A percentile compares a stretch with the other conserved stretches of the same genome.
Evolutionary conservation across 805 yeast species (phyloP).

Genomic region (Kodamaea neixiangensis): DNA sequence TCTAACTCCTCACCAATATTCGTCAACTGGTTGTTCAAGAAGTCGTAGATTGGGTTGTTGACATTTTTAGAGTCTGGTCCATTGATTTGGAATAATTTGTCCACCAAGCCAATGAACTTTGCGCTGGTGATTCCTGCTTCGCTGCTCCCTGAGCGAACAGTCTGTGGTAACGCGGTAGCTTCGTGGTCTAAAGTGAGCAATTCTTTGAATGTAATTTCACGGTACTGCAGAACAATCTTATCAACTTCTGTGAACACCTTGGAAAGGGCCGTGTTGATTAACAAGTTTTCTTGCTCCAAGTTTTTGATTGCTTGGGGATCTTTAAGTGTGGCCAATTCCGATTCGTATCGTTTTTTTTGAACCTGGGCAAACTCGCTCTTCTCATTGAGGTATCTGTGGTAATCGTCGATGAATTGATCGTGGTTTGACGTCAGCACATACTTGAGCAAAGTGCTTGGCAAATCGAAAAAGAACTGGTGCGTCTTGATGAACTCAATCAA

Average conservation of each 20-base stretch:
- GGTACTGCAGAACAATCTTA: conserved; percentile 34
- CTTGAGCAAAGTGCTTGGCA: conserved; percentile 33
- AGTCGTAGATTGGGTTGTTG: conserved; percentile 35
- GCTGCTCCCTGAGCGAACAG: conserved; percentile 9
- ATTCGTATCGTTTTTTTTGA: conserved; percentile 14
- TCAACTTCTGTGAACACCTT: conserved; percentile 36
- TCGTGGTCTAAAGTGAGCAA: conserved; percentile 42
- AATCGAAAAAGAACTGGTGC: conserved; percentile 37
- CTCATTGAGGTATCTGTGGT: conserved; percentile 31
- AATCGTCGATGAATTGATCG: conserved; percentile 37
- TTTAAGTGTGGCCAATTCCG: conserved; percentile 13
- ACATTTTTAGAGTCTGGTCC: conserved; percentile 12
- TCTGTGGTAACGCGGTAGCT: conserved; percentile 17
- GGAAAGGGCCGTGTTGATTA: conserved; percentile 31
- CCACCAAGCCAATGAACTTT: conserved; percentile 40
- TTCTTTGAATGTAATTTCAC: conserved; percentile 37
- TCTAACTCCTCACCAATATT: conserved; percentile 34
- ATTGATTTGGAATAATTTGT: conserved; percentile 38
- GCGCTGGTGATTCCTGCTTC: conserved; percentile 19
- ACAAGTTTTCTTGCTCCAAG: conserved; percentile 26
- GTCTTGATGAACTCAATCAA: conserved; percentile 37
- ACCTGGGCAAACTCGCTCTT: conserved; percentile 19
- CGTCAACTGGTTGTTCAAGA: conserved; percentile 34
- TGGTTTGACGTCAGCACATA: conserved; percentile 33
- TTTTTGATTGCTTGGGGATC: conserved; percentile 14